Percentiles rank a stretch among this genome's conserved stretches.
These are phyloP conservation scores for Kwoniella dejecticola DNA, from an alignment of 768 basidiomycete species.

Conservation along the genomic window DNA sequence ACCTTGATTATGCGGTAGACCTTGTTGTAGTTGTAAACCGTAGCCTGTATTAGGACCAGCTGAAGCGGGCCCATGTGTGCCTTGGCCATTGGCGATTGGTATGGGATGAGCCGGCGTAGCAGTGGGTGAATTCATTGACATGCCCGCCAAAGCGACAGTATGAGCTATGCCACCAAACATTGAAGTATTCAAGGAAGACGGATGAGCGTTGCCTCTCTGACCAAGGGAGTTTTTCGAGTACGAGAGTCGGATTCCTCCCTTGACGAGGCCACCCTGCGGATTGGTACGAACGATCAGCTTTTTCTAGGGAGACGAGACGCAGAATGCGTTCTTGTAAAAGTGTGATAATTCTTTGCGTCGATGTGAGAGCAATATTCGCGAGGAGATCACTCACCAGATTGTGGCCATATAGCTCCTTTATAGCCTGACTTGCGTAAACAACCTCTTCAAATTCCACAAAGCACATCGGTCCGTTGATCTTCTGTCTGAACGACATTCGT, in stretches of 20 bases:
- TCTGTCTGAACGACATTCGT: constrained; percentile 90
- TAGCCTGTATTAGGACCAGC: constrained; percentile 13
- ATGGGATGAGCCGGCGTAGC: constrained; percentile 9
- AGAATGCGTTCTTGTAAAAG: not conserved
- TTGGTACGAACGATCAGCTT: too few relatives aligned
- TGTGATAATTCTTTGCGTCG: too few relatives aligned
- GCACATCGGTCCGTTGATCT: constrained; percentile 98
- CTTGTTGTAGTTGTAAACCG: constrained; percentile 21
- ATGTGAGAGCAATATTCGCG: too few relatives aligned
- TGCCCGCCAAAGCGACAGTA: constrained; percentile 48
- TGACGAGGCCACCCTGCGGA: constrained; percentile 76
- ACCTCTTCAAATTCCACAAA: constrained; percentile 99
- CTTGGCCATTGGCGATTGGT: constrained; percentile 14
- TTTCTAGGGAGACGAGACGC: too few relatives aligned
- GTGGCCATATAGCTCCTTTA: constrained; percentile 86
- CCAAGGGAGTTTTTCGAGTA: constrained; percentile 99
- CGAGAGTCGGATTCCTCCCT: constrained; percentile 93
- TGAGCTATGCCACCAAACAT: constrained; percentile 47
- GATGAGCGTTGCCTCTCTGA: constrained; percentile 49
- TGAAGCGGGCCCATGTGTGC: constrained; percentile 2
- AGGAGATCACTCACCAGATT: constrained; percentile 60
- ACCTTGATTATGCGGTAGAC: not conserved
- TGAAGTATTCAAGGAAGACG: constrained; percentile 25
- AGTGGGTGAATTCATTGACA: constrained; percentile 30
- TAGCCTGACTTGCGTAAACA: constrained; percentile 75